Base-by-base conservation (phyloP, 2,329 filamentous ascomycete genomes). In the Claviceps sp. region DNA sequence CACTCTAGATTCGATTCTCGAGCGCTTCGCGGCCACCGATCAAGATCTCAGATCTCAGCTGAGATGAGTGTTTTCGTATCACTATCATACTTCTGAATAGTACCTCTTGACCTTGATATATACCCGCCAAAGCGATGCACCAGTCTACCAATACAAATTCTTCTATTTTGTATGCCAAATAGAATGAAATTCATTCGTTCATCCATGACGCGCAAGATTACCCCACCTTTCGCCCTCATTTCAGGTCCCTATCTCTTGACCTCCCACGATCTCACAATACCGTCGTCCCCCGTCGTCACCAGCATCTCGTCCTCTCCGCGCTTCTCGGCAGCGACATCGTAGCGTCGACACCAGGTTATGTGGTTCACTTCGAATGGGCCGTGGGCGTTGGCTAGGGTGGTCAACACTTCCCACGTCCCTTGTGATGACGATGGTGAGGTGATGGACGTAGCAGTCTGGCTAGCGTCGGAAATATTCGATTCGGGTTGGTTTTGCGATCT, bases 281-380 rank as follows among this genome's bases (percentile, higher is more conserved):
- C 93, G 68, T 97, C 90, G 65, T 98, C 93, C 0, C 91, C 93
- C 0, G 90, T 95, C 16, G 86, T 93, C 20, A 97, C 73, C 47
- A 98, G 73, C 65, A 96, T 85, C 69, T 97, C 91, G 60, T 95
- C 88, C 24, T 72, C 66, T 3, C 75, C 73, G 51, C 67, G 74
- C 56, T 69, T 73, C 63, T 75, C 75, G 1, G 69, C 68, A 1
- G 72, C 83, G 48, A 75, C 74, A 64, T 95, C 89, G 53, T 81
- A 85, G 53, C 90, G 76, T 59, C 77, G 79, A 58, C 88, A 89
- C 93, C 93, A 98, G 2, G 80, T 82, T 48, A 93, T 78, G 67
- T 96, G 89, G 62, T 98, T 98, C 57, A 97, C 77, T 69, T 98
- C 93, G 63, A 91, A 96, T 2, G 94, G 87, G 1, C 88, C 90